Percentiles rank a stretch among this genome's conserved stretches.
Conservation (phyloP, 257 asterid genomes). For the Phtheirospermum japonicum region DNA sequence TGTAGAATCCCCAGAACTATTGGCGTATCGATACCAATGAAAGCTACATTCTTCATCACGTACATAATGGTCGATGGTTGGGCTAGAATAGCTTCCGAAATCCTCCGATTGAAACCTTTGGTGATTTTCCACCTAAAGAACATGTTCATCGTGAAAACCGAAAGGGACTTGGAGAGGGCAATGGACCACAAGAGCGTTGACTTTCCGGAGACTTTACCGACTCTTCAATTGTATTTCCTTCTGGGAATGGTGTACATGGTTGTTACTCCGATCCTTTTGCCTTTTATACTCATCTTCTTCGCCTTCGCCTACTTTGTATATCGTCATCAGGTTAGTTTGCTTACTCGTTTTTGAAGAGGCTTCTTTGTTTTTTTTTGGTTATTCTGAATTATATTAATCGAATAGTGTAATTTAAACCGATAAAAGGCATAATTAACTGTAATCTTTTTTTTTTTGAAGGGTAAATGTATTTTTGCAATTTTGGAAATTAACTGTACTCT, state of each 20-base stretch:
- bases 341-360: neutral
- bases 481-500: too few relatives aligned
- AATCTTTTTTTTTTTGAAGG: too few relatives aligned
- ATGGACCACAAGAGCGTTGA: conserved; percentile 76
- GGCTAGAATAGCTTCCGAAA: conserved; percentile 94
- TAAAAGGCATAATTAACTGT: neutral
- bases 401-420: neutral
- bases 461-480: too few relatives aligned
- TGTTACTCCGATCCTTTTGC: conserved; percentile 93
- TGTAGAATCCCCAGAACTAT: conserved; percentile 85
- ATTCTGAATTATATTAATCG: conserved; percentile 13
- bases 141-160: conserved; percentile 77
- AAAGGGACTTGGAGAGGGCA: conserved; percentile 75
- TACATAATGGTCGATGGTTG: conserved; percentile 93
- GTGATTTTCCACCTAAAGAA: conserved; percentile 75
- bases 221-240: conserved; percentile 78
- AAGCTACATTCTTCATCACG: conserved; percentile 91
- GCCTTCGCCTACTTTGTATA: conserved; percentile 90
- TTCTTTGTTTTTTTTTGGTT: neutral
- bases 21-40: conserved; percentile 93
- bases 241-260: conserved; percentile 82
- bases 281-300: conserved; percentile 81
- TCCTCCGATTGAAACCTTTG: conserved; percentile 73
- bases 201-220: conserved; percentile 83
- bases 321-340: conserved; percentile 93